Evolutionary conservation across 2,329 filamentous ascomycete species (phyloP), one percentile per base, ranked within the genome.

Genomic region (Aureobasidium pullulans): DNA sequence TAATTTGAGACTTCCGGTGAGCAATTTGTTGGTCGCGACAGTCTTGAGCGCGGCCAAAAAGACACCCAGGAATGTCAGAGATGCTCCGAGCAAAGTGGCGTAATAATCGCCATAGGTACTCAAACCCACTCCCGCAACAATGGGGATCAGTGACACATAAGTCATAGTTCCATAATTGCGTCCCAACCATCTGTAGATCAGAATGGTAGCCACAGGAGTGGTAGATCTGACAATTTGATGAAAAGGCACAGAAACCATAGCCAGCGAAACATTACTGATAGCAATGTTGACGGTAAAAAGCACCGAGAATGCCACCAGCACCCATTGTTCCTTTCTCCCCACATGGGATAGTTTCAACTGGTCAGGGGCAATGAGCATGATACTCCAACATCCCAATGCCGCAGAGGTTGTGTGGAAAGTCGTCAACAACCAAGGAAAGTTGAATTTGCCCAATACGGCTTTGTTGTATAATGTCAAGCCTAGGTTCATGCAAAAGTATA

Each of bases 211-310:
- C 65, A 85, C 77, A 31, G 84, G 83, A 60, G 78, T 81, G 16
- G 82, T 81, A 61, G 83, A 84, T 62, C 83, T 79, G 70, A 85
- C 79, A 60, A 84, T 82, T 69, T 86, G 83, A 69, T 85, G 84
- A 70, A 86, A 86, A 2, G 84, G 81, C 13, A 86, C 81, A 0
- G 83, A 85, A 36, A 84, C 82, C 77, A 83, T 68, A 9, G 54
- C 43, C 74, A 85, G 75, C 19, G 82, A 84, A 16, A 84, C 75
- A 70, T 85, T 85, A 19, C 81, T 84, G 44, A 84, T 79, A 60
- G 83, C 83, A 65, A 85, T 84, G 71, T 85, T 85, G 68, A 82
- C 75, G 15, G 83, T 85, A 70, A 84, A 85, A 6, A 85, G 75
- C 42, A 79, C 74, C 34, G 82, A 85, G 68, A 85, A 85, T 44